phyloP scores from a whole-genome alignment of 2,329 filamentous ascomycete species.

The Cladophialophora immunda region DNA sequence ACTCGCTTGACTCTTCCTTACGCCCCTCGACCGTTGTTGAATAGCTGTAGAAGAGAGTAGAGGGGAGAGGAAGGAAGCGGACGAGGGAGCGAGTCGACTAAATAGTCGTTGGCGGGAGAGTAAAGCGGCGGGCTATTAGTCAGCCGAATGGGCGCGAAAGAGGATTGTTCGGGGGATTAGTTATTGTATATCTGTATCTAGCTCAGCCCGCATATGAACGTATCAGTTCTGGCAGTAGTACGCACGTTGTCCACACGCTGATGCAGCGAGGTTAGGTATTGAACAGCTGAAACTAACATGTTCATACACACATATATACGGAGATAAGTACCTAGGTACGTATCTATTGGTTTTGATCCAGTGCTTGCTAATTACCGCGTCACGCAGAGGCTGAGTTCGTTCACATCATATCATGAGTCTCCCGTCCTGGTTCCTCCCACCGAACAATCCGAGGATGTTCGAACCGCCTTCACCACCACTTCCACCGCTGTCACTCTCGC shows the following conservation, averaged over 20 bases:
- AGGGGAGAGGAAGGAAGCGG: neutral
- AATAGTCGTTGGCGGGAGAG: conserved; percentile 2
- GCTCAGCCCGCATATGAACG: too few relatives aligned
- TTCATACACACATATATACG: neutral
- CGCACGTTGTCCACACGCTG: too few relatives aligned
- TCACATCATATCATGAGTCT: conserved; percentile 30
- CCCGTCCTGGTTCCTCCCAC: conserved; percentile 26
- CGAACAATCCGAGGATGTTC: conserved; percentile 34
- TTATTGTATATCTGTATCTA: too few relatives aligned
- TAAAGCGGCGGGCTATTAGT: too few relatives aligned
- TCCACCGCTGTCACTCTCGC: conserved; percentile 9
- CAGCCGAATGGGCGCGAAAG: neutral
- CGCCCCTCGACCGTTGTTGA: too few relatives aligned
- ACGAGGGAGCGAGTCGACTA: neutral
- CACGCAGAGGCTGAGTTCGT: neutral
- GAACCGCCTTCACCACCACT: neutral
- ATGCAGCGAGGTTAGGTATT: neutral
- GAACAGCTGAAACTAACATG: neutral
- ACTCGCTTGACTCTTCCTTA: too few relatives aligned
- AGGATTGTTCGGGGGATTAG: conserved; percentile 1
- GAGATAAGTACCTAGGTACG: neutral
- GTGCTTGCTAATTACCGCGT: conserved; percentile 1
- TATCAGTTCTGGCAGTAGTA: too few relatives aligned
- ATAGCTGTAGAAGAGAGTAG: too few relatives aligned
- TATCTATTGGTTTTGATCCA: neutral